phyloP scores from a whole-genome alignment of 208 protist species.

The Tetramitus jugosus region DNA sequence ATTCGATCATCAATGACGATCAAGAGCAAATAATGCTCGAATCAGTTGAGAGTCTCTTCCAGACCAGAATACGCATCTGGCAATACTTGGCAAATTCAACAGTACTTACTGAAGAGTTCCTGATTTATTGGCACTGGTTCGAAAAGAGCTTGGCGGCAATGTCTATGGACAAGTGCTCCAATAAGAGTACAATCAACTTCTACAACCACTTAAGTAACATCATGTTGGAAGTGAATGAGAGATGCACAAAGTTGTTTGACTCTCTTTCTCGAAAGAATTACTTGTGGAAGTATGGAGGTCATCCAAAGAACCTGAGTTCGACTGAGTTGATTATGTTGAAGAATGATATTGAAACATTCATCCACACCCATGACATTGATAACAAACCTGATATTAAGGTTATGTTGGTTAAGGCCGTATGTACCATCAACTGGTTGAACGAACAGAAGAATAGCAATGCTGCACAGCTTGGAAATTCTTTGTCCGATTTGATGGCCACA shows the following conservation, averaged over 20 bases:
- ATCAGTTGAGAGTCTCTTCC: too few relatives aligned
- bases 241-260: neutral
- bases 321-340: neutral
- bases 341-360: neutral
- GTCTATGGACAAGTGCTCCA: neutral
- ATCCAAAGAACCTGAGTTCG: neutral
- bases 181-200: neutral
- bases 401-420: neutral
- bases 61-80: too few relatives aligned
- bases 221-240: neutral
- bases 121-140: constrained; percentile 19
- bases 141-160: neutral
- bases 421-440: neutral
- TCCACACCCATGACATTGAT: neutral
- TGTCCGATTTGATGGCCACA: neutral
- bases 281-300: neutral
- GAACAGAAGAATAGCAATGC: neutral
- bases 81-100: too few relatives aligned
- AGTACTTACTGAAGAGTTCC: neutral
- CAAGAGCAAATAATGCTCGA: neutral
- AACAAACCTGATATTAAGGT: neutral
- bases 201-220: neutral
- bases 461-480: neutral
- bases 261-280: neutral
- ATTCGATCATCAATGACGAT: neutral